Evolutionary conservation across 805 yeast genomes (phyloP).

Genomic region (Nakazawaea holstii): DNA sequence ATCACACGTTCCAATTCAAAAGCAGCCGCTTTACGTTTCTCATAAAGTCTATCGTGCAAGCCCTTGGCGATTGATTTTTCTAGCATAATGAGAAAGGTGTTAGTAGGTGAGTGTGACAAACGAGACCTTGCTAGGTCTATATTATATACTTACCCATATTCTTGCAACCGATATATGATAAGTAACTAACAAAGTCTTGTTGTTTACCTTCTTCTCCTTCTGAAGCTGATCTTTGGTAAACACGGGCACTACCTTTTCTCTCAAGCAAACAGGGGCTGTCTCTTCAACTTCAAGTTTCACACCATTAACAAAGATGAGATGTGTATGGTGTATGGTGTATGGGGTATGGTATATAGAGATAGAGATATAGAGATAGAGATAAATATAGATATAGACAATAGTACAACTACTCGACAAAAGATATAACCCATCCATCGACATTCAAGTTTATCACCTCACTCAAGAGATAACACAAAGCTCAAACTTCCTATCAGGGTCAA

Average conservation of each 20-base stretch:
- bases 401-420: not conserved
- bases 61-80: conserved; percentile 67
- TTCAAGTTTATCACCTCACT: conserved; percentile 52
- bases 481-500: conserved; percentile 57
- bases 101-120: not conserved
- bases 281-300: too few species aligned
- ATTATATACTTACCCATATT: not conserved
- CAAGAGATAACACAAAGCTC: conserved; percentile 43
- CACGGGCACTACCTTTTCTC: too few species aligned
- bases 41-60: conserved; percentile 67
- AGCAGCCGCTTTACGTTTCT: conserved; percentile 74
- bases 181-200: too few species aligned
- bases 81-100: conserved; percentile 17
- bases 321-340: too few species aligned
- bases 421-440: conserved; percentile 49
- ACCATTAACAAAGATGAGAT: too few species aligned
- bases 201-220: too few species aligned
- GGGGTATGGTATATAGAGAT: not conserved
- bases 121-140: too few species aligned
- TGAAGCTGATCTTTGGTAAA: too few species aligned
- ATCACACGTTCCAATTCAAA: conserved; percentile 73
- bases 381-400: not conserved
- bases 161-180: not conserved
- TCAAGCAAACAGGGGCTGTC: too few species aligned
- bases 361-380: not conserved